These are phyloP conservation scores for Mycena sanguinolenta DNA, from an alignment of 768 basidiomycete species.

Conservation along the genomic window DNA sequence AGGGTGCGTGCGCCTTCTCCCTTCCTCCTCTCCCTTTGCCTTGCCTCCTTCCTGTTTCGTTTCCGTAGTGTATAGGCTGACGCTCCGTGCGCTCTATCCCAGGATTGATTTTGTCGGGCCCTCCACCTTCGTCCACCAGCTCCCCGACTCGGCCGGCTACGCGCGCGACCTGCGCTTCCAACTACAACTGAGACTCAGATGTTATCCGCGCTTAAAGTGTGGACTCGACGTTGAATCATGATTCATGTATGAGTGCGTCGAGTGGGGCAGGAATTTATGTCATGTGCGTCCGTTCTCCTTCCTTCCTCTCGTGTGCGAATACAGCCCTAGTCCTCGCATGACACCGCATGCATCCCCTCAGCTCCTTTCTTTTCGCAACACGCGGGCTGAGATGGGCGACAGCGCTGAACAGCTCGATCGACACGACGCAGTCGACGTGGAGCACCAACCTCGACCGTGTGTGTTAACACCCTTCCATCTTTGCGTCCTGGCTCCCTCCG, in stretches of 20 bases:
- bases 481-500: no score
- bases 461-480: background rate
- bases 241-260: slow-evolving; percentile 72
- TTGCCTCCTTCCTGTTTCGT: no score
- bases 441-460: slow-evolving; percentile 60
- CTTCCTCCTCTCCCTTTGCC: no score
- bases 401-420: slow-evolving; percentile 74
- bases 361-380: background rate
- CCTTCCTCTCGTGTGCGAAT: background rate
- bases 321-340: slow-evolving; percentile 90
- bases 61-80: no score
- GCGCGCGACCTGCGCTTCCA: slow-evolving; percentile 74
- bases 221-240: slow-evolving; percentile 72
- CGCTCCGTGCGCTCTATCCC: no score
- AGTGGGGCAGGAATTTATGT: slow-evolving; percentile 66
- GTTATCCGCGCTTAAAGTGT: slow-evolving; percentile 75
- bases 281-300: background rate
- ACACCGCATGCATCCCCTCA: slow-evolving; percentile 59
- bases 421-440: slow-evolving; percentile 71
- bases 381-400: background rate
- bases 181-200: slow-evolving; percentile 70
- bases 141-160: slow-evolving; percentile 67
- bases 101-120: no score
- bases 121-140: slow-evolving; percentile 60
- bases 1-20: no score